Evolutionary conservation across 495 filamentous ascomycete genomes (phyloP).

Genomic region (Monascus purpureus): DNA sequence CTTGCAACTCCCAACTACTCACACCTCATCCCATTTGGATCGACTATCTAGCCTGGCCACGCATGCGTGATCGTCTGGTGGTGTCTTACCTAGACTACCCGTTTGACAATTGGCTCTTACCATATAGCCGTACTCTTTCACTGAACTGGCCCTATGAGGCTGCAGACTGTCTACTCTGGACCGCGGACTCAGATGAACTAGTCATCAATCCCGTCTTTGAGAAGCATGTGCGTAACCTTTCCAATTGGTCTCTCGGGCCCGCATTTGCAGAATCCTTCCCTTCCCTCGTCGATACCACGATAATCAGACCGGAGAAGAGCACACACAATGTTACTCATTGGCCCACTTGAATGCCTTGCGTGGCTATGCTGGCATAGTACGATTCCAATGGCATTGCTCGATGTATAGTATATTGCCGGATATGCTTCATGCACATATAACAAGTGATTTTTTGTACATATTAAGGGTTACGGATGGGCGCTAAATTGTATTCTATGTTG

Average conservation of each 20-base stretch:
- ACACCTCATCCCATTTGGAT: constrained; percentile 61
- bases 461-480: no score
- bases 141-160: constrained; percentile 71
- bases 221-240: constrained; percentile 48
- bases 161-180: constrained; percentile 42
- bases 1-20: constrained; percentile 45
- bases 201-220: constrained; percentile 73
- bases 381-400: no score
- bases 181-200: constrained; percentile 41
- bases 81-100: constrained; percentile 32
- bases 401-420: no score
- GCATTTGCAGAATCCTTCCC: constrained; percentile 53
- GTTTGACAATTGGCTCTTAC: constrained; percentile 70
- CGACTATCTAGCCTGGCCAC: constrained; percentile 62
- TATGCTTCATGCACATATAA: no score
- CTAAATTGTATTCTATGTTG: no score
- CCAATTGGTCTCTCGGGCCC: constrained; percentile 67
- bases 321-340: no score
- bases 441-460: no score
- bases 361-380: neutral
- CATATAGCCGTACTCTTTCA: constrained; percentile 55
- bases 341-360: no score
- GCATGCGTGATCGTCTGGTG: constrained; percentile 52
- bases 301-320: constrained; percentile 29
- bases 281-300: constrained; percentile 36